These are phyloP conservation scores for Cajanus cajan DNA, from an alignment of 306 rosid species.

Conservation along the genomic window DNA sequence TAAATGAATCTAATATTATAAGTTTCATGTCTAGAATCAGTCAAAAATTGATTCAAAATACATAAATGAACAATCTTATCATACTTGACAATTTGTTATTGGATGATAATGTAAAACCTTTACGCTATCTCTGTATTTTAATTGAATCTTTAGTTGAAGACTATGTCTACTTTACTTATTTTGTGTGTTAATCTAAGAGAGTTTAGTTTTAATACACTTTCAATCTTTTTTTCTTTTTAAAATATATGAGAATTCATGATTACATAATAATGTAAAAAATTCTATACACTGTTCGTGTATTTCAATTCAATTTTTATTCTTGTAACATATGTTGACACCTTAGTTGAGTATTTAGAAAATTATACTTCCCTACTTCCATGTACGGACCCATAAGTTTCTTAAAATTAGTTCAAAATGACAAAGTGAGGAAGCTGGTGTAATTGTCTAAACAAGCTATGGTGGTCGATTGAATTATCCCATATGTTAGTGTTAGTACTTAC, in stretches of 20 bases:
- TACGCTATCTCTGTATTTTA: too few species aligned
- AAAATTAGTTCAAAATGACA: not conserved
- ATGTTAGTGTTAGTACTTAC: constrained; percentile 23
- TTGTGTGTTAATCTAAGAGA: not conserved
- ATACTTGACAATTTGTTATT: too few species aligned
- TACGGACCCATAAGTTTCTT: not conserved
- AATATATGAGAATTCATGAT: not conserved
- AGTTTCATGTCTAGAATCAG: too few species aligned
- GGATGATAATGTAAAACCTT: too few species aligned
- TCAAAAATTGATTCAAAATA: too few species aligned
- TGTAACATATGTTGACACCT: not conserved
- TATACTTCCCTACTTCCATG: not conserved
- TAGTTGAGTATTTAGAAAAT: not conserved
- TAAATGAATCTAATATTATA: too few species aligned
- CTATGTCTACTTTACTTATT: not conserved
- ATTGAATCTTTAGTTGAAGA: too few species aligned
- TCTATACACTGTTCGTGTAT: not conserved
- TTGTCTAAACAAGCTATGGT: not conserved
- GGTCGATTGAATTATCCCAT: not conserved
- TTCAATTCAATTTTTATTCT: not conserved
- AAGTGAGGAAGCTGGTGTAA: not conserved
- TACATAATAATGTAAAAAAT: not conserved
- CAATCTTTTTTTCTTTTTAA: not conserved
- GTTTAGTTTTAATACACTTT: not conserved
- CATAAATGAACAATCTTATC: too few species aligned